Conservation (phyloP, 176 grass and related monocot species). For the Oryza meridionalis region DNA sequence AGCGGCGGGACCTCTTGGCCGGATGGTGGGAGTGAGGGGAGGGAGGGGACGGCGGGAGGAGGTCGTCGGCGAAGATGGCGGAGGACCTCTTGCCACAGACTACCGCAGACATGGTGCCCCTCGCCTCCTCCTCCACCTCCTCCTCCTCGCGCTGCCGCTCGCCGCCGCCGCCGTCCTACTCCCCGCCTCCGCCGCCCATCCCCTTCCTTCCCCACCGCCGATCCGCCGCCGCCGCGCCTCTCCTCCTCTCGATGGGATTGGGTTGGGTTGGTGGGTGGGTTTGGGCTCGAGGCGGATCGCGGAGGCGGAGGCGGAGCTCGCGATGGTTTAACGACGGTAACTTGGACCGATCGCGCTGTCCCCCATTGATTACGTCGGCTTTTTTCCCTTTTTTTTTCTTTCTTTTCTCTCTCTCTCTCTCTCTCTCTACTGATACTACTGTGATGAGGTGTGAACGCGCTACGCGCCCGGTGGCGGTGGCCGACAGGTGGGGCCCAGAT, state of each 20-base stretch:
- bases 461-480: too few relatives aligned
- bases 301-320: neutral
- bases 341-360: neutral
- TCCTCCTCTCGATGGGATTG: neutral
- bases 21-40: slow-evolving; percentile 43
- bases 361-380: neutral
- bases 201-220: neutral
- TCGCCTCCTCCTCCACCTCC: slow-evolving; percentile 33
- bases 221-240: slow-evolving; percentile 5
- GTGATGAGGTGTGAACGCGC: neutral
- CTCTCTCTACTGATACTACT: neutral
- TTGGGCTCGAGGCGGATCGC: neutral
- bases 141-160: slow-evolving; percentile 39
- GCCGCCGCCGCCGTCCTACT: slow-evolving; percentile 36
- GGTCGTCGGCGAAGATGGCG: slow-evolving; percentile 92
- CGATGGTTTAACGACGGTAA: neutral
- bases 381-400: neutral
- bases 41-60: slow-evolving; percentile 64
- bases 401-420: neutral
- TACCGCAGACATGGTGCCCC: slow-evolving; percentile 94
- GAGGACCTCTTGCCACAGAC: slow-evolving; percentile 99
- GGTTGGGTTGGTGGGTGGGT: neutral
- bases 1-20: slow-evolving; percentile 71
- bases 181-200: slow-evolving; percentile 36
- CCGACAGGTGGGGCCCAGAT: neutral